phyloP scores from a whole-genome alignment of 305 asterid species.

The Fraxinus ornus region DNA sequence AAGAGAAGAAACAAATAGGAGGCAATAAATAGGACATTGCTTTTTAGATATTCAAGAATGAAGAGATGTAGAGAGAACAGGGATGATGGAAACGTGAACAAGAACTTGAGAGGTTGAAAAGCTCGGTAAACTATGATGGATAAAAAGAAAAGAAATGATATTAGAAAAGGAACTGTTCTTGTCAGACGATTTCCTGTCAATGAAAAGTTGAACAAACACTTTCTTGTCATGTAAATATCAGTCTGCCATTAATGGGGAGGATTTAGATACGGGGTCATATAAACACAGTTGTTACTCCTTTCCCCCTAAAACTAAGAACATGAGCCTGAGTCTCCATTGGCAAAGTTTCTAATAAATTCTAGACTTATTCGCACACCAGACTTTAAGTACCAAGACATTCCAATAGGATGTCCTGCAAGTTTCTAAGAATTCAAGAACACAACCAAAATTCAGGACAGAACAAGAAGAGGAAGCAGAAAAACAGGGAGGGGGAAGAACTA shows the following conservation, averaged over 20 bases:
- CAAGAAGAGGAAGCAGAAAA: not conserved
- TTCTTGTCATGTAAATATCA: not conserved
- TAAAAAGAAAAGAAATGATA: not conserved
- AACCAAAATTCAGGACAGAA: not conserved
- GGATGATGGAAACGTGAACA: not conserved
- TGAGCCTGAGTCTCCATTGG: not conserved
- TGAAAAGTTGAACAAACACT: not conserved
- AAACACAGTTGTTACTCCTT: not conserved
- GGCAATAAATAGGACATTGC: not conserved
- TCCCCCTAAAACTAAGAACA: not conserved
- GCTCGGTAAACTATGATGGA: not conserved
- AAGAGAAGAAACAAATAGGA: not conserved
- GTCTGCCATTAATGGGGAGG: not conserved
- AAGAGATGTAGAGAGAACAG: not conserved
- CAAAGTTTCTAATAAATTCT: not conserved
- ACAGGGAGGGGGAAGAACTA: not conserved
- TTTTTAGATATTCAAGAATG: not conserved
- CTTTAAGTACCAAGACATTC: not conserved
- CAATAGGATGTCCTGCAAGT: not conserved
- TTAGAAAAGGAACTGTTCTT: not conserved
- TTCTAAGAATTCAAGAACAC: not conserved
- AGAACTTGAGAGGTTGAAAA: not conserved
- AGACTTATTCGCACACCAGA: not conserved
- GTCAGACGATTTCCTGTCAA: not conserved
- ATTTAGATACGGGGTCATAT: not conserved